A percentile compares a stretch with the other conserved stretches of the same genome.
Conservation (phyloP, 192 early-diverging fungal species). For the Coemansia sp. region DNA sequence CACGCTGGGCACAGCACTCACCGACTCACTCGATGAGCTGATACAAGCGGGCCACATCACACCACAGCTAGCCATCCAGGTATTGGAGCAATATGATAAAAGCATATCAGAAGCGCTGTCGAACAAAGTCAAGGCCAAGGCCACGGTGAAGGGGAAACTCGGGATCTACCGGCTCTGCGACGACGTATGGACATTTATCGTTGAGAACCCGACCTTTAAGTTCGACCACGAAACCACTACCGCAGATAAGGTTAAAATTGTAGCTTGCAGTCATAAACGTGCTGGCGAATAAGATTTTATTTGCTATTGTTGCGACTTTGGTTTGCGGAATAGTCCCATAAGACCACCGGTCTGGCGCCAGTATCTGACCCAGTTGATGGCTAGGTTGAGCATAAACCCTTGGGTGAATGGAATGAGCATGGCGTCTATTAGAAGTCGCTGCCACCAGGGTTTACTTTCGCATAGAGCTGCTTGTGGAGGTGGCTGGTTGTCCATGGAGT, state of each 20-base stretch:
- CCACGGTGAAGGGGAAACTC: conserved; percentile 76
- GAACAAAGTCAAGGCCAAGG: conserved; percentile 72
- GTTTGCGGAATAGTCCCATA: conserved; percentile 22
- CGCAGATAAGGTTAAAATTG: conserved; percentile 92
- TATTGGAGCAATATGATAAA: conserved; percentile 70
- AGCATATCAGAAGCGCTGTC: conserved; percentile 89
- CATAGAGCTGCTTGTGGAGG: not conserved
- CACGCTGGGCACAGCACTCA: conserved; percentile 88
- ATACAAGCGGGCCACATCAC: conserved; percentile 85
- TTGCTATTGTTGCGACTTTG: not conserved
- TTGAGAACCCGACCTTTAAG: conserved; percentile 80
- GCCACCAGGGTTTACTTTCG: conserved; percentile 29
- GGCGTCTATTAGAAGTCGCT: conserved; percentile 38
- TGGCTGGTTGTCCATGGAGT: not conserved
- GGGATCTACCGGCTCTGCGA: conserved; percentile 93
- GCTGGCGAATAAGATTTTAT: conserved; percentile 59
- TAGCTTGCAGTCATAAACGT: conserved; percentile 82
- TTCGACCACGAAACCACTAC: conserved; percentile 80
- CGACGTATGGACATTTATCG: conserved; percentile 98
- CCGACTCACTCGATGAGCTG: conserved; percentile 95
- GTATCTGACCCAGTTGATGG: conserved; percentile 35
- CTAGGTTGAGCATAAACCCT: conserved; percentile 48
- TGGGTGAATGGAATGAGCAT: conserved; percentile 47
- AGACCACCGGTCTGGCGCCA: conserved; percentile 43
- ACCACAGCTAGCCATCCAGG: conserved; percentile 89